Base-by-base conservation (phyloP, 768 basidiomycete genomes). In the Cystobasidium tubakii region DNA sequence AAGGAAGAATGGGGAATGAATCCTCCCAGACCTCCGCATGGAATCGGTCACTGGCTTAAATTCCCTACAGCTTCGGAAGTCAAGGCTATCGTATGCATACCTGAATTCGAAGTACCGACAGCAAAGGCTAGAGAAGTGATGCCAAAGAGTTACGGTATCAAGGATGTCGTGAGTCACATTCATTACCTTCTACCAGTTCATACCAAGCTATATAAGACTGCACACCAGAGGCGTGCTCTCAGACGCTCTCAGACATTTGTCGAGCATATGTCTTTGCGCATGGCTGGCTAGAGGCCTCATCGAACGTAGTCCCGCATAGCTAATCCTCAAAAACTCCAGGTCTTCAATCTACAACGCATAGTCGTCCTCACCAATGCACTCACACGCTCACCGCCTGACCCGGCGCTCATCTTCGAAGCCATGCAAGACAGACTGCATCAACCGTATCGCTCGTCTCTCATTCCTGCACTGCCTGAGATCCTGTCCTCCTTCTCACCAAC, bases 371-470 rank as follows among this genome's bases (percentile, higher is more conserved):
- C 95, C 0, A 95, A 93, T 1, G 94, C 96, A 0, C 86, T 99
- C 13, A 89, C 87, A 1, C 88, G 89, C 79, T 87, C 88, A 13
- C 95, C 96, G 0, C 94, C 94, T 0, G 92, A 99, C 80, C 88
- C 96, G 0, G 90, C 88, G 25, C 87, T 99, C n/a, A 97, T 98
- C 73, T 98, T 95, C 81, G 95, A 98, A 80, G 95, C 95, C 0
- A 98, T 98, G 96, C 95, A 97, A 79, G 96, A 99, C 82, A 88
- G 90, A 66, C 86, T 99, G 17, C 96, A 99, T 81, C 96, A 99
- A 80, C 96, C 96, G 0, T 98, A 97, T 81, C 88, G 96, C 43
- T 34, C 19, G 33, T 75, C 33, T 1, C 79, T 98, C 94, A 95
- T 99, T 65, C 96, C 96, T 65, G 96, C 96, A 31, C 85, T 99